A percentile compares a stretch with the other conserved stretches of the same genome.
Evolutionary conservation across 1,139 yeast genomes (phyloP).

Genomic region (Taphrina deformans): DNA sequence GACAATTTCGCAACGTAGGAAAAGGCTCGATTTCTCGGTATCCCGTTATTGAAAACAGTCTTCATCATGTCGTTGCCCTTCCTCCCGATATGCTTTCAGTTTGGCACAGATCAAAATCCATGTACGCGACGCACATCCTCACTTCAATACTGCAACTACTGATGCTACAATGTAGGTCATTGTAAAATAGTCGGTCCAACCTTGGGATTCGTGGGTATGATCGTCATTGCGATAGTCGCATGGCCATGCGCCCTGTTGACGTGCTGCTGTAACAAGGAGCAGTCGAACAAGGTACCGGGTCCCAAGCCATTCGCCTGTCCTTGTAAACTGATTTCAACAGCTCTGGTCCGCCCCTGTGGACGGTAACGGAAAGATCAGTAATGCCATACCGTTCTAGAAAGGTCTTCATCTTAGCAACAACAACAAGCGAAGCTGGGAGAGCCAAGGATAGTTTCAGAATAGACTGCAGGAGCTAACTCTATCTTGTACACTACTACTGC

Average conservation of each 20-base stretch:
- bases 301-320: neutral
- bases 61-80: constrained; percentile 15
- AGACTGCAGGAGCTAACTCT: too few species aligned
- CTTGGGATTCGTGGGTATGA: constrained; percentile 29
- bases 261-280: constrained; percentile 25
- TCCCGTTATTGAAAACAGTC: too few species aligned
- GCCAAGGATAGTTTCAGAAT: too few species aligned
- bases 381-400: constrained; percentile 22
- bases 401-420: too few species aligned
- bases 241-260: constrained; percentile 33
- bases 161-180: neutral
- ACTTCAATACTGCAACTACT: neutral
- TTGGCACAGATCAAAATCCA: constrained; percentile 30
- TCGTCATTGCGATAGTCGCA: constrained; percentile 28
- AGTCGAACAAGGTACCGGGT: constrained; percentile 6
- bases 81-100: constrained; percentile 18
- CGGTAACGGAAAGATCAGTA: constrained; percentile 28
- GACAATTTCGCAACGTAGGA: too few species aligned
- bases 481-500: too few species aligned
- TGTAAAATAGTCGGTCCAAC: constrained; percentile 35
- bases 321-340: too few species aligned
- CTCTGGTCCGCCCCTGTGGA: constrained; percentile 29
- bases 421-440: too few species aligned
- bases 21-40: too few species aligned
- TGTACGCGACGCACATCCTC: neutral